These are phyloP conservation scores for Pholiota molesta DNA, from an alignment of 768 basidiomycete genomes.

Conservation along the genomic window DNA sequence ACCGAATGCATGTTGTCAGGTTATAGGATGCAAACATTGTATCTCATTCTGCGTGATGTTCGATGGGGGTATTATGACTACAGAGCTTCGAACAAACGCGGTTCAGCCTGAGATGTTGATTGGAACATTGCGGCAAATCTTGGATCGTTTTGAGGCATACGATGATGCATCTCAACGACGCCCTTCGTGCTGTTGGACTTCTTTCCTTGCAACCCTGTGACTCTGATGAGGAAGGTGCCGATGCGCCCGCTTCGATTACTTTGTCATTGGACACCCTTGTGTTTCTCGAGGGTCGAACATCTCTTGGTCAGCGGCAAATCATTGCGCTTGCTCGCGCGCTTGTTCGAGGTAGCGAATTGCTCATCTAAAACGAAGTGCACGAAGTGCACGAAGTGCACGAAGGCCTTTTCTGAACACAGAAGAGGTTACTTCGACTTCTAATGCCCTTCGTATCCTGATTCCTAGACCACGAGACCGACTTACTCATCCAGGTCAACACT, in stretches of 20 bases:
- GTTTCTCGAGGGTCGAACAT: slow-evolving; percentile 65
- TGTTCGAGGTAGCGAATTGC: slow-evolving; percentile 54
- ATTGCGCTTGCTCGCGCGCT: slow-evolving; percentile 63
- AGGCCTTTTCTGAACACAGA: too few relatives aligned
- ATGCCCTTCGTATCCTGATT: neutral
- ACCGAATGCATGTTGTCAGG: slow-evolving; percentile 23
- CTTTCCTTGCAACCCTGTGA: slow-evolving; percentile 28
- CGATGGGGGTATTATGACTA: slow-evolving; percentile 26
- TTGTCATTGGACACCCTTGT: slow-evolving; percentile 48
- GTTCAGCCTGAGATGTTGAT: slow-evolving; percentile 49
- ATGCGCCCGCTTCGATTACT: slow-evolving; percentile 44
- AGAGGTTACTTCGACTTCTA: neutral
- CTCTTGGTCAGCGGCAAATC: slow-evolving; percentile 74
- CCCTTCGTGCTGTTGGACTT: slow-evolving; percentile 39
- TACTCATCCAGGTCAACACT: slow-evolving; percentile 2
- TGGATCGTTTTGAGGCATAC: slow-evolving; percentile 63
- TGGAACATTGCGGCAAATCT: slow-evolving; percentile 60
- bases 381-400: too few relatives aligned
- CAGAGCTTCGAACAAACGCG: slow-evolving; percentile 19
- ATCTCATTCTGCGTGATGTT: slow-evolving; percentile 36
- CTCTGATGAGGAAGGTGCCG: slow-evolving; percentile 37
- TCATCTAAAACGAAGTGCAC: slow-evolving; percentile 68
- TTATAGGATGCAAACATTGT: slow-evolving; percentile 32
- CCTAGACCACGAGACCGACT: slow-evolving; percentile 6
- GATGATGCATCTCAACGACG: slow-evolving; percentile 45